Evolutionary conservation across 1,284 basidiomycete species (phyloP).

Genomic region (Melampsora medusae): DNA sequence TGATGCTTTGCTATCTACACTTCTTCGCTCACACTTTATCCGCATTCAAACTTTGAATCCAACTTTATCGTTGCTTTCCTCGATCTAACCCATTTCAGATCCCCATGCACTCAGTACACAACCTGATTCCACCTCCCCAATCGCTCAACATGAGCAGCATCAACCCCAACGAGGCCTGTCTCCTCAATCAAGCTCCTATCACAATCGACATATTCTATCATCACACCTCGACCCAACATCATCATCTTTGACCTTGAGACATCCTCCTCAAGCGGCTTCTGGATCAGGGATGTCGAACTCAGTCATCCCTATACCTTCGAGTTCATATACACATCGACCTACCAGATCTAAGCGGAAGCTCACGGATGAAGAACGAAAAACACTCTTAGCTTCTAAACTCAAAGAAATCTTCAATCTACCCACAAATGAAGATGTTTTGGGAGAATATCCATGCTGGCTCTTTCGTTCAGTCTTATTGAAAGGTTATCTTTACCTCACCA

Average conservation of each 20-base stretch:
- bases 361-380: neutral
- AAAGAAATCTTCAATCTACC: conserved; percentile 19
- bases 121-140: no score
- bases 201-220: no score
- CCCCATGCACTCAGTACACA: no score
- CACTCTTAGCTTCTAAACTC: conserved; percentile 2
- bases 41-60: no score
- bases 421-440: conserved; percentile 47
- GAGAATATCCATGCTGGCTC: conserved; percentile 46
- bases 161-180: no score
- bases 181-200: no score
- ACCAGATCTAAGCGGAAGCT: neutral
- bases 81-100: no score
- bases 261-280: neutral
- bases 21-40: no score
- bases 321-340: neutral
- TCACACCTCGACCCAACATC: no score
- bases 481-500: conserved; percentile 93
- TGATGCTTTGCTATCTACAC: no score
- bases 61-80: no score
- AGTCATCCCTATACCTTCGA: neutral
- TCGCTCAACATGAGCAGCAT: no score
- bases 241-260: neutral
- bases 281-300: neutral
- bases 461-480: conserved; percentile 66